Percentiles rank a stretch among this genome's conserved stretches.
phyloP scores from a whole-genome alignment of 306 rosid species.

The Begonia masoniana region DNA sequence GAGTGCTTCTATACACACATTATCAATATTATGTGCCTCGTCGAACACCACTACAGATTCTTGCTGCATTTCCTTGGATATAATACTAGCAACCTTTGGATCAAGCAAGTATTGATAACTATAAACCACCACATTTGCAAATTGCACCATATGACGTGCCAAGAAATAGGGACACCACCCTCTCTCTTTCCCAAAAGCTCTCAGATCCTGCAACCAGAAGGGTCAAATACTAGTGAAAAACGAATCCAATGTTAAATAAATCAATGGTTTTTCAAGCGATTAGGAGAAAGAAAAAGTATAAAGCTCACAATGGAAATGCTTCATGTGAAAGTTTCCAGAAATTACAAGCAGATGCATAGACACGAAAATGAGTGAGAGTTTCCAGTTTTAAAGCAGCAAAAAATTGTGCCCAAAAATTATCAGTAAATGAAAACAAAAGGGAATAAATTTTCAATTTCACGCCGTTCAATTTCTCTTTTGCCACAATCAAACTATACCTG shows the following conservation, averaged over 20 bases:
- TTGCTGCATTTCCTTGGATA: slow-evolving; percentile 92
- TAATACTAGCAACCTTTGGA: slow-evolving; percentile 84
- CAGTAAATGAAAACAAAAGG: background rate
- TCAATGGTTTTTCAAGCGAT: too few species aligned
- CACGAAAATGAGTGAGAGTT: too few species aligned
- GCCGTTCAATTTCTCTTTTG: background rate
- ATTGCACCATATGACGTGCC: slow-evolving; percentile 94
- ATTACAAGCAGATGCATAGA: too few species aligned
- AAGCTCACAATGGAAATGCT: too few species aligned
- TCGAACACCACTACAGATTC: slow-evolving; percentile 94
- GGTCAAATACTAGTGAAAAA: too few species aligned
- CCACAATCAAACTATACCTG: slow-evolving; percentile 35
- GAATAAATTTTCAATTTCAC: background rate
- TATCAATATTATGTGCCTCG: slow-evolving; percentile 91
- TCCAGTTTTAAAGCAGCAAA: too few species aligned
- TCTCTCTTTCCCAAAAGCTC: slow-evolving; percentile 62
- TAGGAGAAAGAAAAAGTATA: too few species aligned
- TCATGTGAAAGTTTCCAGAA: too few species aligned
- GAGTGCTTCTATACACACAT: slow-evolving; percentile 93
- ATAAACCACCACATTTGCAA: slow-evolving; percentile 83
- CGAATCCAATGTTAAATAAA: too few species aligned
- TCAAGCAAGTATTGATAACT: slow-evolving; percentile 95
- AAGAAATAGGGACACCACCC: slow-evolving; percentile 94
- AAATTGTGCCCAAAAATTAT: too few species aligned
- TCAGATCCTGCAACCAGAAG: slow-evolving; percentile 37